Evolutionary conservation across 495 filamentous ascomycete species (phyloP).

Genomic region (Penicillium ochrochloron): DNA sequence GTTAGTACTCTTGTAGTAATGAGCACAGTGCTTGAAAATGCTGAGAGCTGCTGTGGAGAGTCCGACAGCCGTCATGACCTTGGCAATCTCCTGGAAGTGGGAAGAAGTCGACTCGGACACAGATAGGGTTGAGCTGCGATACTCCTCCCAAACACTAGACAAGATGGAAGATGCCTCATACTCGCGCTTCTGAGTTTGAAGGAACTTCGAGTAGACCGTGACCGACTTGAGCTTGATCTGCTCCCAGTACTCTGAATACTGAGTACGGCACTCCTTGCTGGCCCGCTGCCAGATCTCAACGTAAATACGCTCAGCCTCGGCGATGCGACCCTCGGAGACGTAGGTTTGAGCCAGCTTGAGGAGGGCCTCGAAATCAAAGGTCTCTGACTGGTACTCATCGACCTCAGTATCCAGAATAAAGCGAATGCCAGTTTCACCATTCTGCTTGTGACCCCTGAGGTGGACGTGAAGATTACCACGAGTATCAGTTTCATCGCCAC

Average conservation of each 20-base stretch:
- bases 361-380: constrained; percentile 31
- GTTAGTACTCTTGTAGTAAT: constrained; percentile 36
- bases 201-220: constrained; percentile 38
- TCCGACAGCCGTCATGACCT: constrained; percentile 40
- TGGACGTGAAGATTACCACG: constrained; percentile 37
- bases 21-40: constrained; percentile 40
- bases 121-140: constrained; percentile 30
- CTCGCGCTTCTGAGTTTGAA: constrained; percentile 36
- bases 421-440: constrained; percentile 24
- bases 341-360: constrained; percentile 31
- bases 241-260: constrained; percentile 38
- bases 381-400: constrained; percentile 27
- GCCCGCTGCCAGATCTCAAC: constrained; percentile 45
- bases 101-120: constrained; percentile 31
- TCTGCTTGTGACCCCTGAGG: constrained; percentile 26
- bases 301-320: constrained; percentile 37
- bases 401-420: constrained; percentile 31
- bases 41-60: constrained; percentile 37
- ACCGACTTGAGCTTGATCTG: constrained; percentile 37
- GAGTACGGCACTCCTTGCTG: constrained; percentile 36
- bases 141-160: constrained; percentile 44
- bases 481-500: constrained; percentile 12
- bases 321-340: constrained; percentile 25
- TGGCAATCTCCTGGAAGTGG: constrained; percentile 40
- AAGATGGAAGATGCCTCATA: constrained; percentile 41